Evolutionary conservation across 2,329 filamentous ascomycete species (phyloP).

Genomic region (Epichloe brachyelytri): DNA sequence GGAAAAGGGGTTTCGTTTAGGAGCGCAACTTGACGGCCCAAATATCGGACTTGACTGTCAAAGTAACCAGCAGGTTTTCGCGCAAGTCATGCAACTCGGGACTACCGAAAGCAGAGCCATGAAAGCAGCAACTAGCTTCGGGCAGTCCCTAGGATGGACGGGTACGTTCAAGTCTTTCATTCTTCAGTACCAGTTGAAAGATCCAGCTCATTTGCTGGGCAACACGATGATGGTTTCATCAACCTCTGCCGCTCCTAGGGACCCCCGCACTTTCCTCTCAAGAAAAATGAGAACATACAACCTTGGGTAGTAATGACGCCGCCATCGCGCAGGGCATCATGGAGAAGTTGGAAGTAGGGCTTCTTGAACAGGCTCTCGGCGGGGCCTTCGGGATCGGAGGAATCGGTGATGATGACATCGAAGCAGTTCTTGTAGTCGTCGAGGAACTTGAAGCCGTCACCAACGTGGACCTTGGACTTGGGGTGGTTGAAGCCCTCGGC

Average conservation of each 20-base stretch:
- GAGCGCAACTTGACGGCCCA: not conserved
- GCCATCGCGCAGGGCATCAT: slow-evolving; percentile 80
- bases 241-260: slow-evolving; percentile 20
- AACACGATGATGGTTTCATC: not conserved
- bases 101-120: slow-evolving; percentile 25
- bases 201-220: not conserved
- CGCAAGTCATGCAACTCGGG: slow-evolving; percentile 13
- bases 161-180: not conserved
- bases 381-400: slow-evolving; percentile 90
- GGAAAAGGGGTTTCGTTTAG: not conserved
- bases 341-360: slow-evolving; percentile 91
- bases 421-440: slow-evolving; percentile 94
- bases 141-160: slow-evolving; percentile 19
- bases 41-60: not conserved
- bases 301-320: slow-evolving; percentile 99
- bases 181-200: slow-evolving; percentile 3
- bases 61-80: not conserved
- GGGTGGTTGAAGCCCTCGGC: slow-evolving; percentile 85
- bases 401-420: slow-evolving; percentile 99
- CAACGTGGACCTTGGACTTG: slow-evolving; percentile 83
- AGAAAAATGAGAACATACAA: slow-evolving; percentile 79
- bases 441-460: slow-evolving; percentile 98
- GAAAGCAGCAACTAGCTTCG: slow-evolving; percentile 26
- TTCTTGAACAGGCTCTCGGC: slow-evolving; percentile 97
- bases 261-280: slow-evolving; percentile 24